Conservation (phyloP, 2,329 filamentous ascomycete species). For the Coniochaeta hoffmannii region DNA sequence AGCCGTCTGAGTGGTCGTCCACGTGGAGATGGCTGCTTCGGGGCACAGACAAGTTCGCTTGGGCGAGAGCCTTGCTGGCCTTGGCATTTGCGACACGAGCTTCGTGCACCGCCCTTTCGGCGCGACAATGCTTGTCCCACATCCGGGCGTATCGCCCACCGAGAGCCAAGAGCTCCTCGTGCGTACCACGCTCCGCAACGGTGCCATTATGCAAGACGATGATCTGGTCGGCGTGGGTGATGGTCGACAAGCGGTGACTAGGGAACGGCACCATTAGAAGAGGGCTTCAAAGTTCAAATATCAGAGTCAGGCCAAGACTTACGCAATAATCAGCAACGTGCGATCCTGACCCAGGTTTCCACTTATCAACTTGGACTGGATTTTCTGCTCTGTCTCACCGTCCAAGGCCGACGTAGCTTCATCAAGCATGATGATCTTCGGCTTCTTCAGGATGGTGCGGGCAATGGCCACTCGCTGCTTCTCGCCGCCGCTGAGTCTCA, state of each 20-base stretch:
- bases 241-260: conserved; percentile 74
- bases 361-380: conserved; percentile 61
- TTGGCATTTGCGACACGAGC: conserved; percentile 36
- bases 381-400: conserved; percentile 50
- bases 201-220: conserved; percentile 70
- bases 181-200: conserved; percentile 71
- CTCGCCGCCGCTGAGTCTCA: conserved; percentile 52
- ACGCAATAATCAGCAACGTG: conserved; percentile 92
- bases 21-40: conserved; percentile 22
- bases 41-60: conserved; percentile 37
- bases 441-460: conserved; percentile 60
- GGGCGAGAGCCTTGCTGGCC: conserved; percentile 36
- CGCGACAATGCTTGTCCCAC: conserved; percentile 84
- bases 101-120: conserved; percentile 61
- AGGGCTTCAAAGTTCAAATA: background rate
- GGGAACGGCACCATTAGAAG: background rate
- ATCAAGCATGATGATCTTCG: conserved; percentile 63
- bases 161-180: conserved; percentile 63
- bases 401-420: conserved; percentile 66
- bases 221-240: conserved; percentile 80
- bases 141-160: conserved; percentile 74
- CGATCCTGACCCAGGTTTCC: conserved; percentile 66
- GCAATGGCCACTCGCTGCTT: conserved; percentile 54
- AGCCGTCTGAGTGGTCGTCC: conserved; percentile 37
- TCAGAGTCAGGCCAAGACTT: conserved; percentile 31